These are phyloP conservation scores for Nitzschia putrida DNA, from an alignment of 108 stramenopile species.

Conservation along the genomic window DNA sequence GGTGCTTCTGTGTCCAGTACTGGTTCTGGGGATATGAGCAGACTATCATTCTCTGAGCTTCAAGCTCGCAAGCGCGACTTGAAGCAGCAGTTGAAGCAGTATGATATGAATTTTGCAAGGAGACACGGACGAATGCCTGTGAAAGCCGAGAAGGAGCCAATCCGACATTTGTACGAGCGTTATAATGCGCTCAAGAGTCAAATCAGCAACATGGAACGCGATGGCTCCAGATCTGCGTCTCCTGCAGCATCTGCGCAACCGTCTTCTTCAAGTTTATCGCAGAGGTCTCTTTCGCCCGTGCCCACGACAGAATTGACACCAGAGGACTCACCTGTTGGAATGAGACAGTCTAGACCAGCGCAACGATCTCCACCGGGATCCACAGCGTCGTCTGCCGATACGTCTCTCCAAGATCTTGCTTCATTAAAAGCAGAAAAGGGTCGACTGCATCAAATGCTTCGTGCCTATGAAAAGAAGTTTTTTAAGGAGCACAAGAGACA, in stretches of 20 bases:
- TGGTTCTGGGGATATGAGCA: slow-evolving; percentile 19
- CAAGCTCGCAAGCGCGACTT: slow-evolving; percentile 76
- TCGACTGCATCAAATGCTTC: slow-evolving; percentile 85
- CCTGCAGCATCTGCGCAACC: slow-evolving; percentile 12
- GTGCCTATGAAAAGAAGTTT: slow-evolving; percentile 88
- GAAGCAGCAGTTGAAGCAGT: slow-evolving; percentile 87
- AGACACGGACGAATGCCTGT: slow-evolving; percentile 90
- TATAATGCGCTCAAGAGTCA: slow-evolving; percentile 91
- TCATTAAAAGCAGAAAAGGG: slow-evolving; percentile 79
- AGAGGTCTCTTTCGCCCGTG: slow-evolving; percentile 29
- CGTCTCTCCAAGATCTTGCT: slow-evolving; percentile 64
- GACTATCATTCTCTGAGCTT: slow-evolving; percentile 70
- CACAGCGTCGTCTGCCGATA: slow-evolving; percentile 10
- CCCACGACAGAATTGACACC: slow-evolving; percentile 13
- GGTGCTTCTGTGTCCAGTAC: slow-evolving; percentile 4
- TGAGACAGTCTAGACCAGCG: slow-evolving; percentile 13
- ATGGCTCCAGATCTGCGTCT: slow-evolving; percentile 47
- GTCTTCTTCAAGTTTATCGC: slow-evolving; percentile 39
- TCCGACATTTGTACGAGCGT: slow-evolving; percentile 92
- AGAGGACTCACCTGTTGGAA: slow-evolving; percentile 19
- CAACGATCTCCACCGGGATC: slow-evolving; percentile 25
- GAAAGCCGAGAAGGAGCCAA: slow-evolving; percentile 97
- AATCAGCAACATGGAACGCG: slow-evolving; percentile 69
- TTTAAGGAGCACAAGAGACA: slow-evolving; percentile 82
- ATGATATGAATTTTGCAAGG: slow-evolving; percentile 87